These are phyloP conservation scores for Yueomyces sinensis DNA, from an alignment of 805 yeast species.

Conservation along the genomic window DNA sequence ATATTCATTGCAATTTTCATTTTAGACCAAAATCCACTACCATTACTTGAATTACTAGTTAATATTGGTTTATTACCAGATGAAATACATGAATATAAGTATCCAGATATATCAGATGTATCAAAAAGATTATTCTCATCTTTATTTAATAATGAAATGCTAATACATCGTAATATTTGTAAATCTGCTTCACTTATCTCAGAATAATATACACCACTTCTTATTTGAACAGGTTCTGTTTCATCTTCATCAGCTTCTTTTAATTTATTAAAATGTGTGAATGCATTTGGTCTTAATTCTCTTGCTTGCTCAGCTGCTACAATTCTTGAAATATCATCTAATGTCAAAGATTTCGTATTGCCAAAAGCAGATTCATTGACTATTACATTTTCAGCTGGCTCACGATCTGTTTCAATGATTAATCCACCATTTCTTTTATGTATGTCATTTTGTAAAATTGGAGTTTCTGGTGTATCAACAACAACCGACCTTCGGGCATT, in stretches of 20 bases:
- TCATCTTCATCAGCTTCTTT: constrained; percentile 19
- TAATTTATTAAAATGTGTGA: constrained; percentile 53
- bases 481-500: constrained; percentile 55
- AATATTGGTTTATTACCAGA: constrained; percentile 1
- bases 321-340: constrained; percentile 93
- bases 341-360: constrained; percentile 73
- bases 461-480: constrained; percentile 34
- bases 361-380: constrained; percentile 36
- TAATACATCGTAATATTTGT: constrained; percentile 48
- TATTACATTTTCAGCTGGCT: constrained; percentile 22
- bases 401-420: constrained; percentile 14
- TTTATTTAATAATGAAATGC: constrained; percentile 22
- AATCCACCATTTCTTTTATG: constrained; percentile 18
- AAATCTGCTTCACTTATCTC: constrained; percentile 28
- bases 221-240: constrained; percentile 5
- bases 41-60: constrained; percentile 1
- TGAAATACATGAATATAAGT: not conserved
- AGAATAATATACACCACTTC: constrained; percentile 41
- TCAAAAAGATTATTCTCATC: constrained; percentile 3
- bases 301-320: constrained; percentile 96
- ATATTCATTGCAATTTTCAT: constrained; percentile 18
- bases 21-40: constrained; percentile 22
- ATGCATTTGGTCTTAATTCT: constrained; percentile 85
- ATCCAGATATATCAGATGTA: not conserved
- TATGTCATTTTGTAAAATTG: constrained; percentile 2